Percentiles rank a stretch among this genome's conserved stretches.
These are phyloP conservation scores for Ceratocystis huliohia DNA, from an alignment of 2,329 filamentous ascomycete genomes.

Conservation along the genomic window DNA sequence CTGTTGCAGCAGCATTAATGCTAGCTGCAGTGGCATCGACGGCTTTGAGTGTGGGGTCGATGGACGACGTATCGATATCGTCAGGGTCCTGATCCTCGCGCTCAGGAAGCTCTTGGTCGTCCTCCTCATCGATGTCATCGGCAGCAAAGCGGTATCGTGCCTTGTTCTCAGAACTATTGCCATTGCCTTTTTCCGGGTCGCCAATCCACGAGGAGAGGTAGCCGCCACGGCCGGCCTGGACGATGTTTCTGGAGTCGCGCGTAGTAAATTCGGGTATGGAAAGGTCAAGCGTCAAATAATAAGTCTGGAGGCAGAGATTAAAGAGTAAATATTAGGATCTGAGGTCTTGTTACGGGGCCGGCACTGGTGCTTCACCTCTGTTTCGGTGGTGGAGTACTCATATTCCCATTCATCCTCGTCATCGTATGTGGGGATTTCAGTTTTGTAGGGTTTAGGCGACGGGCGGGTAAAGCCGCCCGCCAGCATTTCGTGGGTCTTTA, in stretches of 20 bases:
- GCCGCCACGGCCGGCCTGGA: slow-evolving; percentile 22
- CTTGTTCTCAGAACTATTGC: neutral
- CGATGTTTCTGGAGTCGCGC: slow-evolving; percentile 18
- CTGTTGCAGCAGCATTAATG: neutral
- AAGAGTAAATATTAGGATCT: neutral
- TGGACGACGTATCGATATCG: slow-evolving; percentile 11
- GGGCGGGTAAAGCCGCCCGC: slow-evolving; percentile 14
- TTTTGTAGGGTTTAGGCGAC: slow-evolving; percentile 11
- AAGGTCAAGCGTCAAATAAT: slow-evolving; percentile 51
- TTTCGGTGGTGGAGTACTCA: slow-evolving; percentile 52
- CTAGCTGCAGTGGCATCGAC: neutral
- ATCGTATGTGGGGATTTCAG: slow-evolving; percentile 23
- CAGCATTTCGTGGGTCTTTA: slow-evolving; percentile 18
- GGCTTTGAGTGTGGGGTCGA: neutral
- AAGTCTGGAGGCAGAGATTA: slow-evolving; percentile 35
- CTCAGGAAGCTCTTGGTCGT: slow-evolving; percentile 28
- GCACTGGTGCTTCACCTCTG: slow-evolving; percentile 35
- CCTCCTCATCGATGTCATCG: slow-evolving; percentile 25
- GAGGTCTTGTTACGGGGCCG: neutral
- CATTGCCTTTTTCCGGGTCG: slow-evolving; percentile 16
- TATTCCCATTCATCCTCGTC: slow-evolving; percentile 54
- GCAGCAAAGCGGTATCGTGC: slow-evolving; percentile 22
- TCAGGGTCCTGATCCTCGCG: slow-evolving; percentile 27
- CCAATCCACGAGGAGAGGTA: slow-evolving; percentile 26
- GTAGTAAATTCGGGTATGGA: slow-evolving; percentile 43